Evolutionary conservation across 1,284 basidiomycete species (phyloP), one percentile per base, ranked within the genome.

Genomic region (Sporisorium sorghi): DNA sequence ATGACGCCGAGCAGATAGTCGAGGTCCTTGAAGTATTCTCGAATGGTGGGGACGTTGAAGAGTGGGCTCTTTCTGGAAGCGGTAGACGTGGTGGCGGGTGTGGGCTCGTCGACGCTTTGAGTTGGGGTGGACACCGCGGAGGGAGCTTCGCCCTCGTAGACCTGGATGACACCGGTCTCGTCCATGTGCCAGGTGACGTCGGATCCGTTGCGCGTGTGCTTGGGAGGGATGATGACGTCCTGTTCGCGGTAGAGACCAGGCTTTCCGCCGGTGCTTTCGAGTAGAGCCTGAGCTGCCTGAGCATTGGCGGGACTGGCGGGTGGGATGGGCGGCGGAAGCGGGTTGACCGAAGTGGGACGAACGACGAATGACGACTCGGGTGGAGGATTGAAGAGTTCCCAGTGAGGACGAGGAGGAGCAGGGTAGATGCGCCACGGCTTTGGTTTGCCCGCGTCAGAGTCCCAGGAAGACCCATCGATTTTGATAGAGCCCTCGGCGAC

Each of bases 21-120:
- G n/a, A 99, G 89, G 84, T 99, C 97, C 52, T 92, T 88, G 84
- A 97, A 99, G 85, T 98, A 99, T 84, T 98, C 95, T 73, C 91
- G 89, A 52, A 98, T 91, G 44, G 89, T 90, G 2, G 95, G 95
- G 4, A 99, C 89, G 60, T 90, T 88, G 81, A 91, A 93, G 0
- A 91, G 83, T 0, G 93, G 91, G 30, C 51, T 37, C 49, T 68
- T 73, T 19, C 65, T 40, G 17, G 43, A 14, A 39, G 61, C 58
- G 7, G 51, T 57, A 3, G 53, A 56, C 1, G 56, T 63, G 14
- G 48, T 32, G 32, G 55, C 60, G 24, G 64, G 33, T 8, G 44
- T 49, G n/a, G 60, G 51, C 5, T 75, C 68, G 26, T 76, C 70
- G 33, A 76, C 65, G 40, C 46, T 63, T 24, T 57, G 54, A 5